Percentiles rank a stretch among this genome's conserved stretches.
These are phyloP conservation scores for Albophoma yamanashiensis DNA, from an alignment of 2,329 filamentous ascomycete genomes.

Conservation along the genomic window DNA sequence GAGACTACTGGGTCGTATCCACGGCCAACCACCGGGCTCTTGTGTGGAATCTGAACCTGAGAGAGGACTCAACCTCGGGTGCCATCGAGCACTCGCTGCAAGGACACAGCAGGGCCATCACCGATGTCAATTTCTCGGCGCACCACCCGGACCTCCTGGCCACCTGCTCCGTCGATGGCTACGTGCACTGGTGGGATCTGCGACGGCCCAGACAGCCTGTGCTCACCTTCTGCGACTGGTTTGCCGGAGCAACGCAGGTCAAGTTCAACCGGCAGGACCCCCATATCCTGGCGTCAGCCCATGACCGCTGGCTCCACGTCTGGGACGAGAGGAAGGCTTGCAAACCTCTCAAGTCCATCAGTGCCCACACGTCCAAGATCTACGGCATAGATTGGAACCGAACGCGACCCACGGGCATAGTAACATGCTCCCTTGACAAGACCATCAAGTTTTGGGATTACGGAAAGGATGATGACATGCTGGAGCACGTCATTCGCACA, in stretches of 20 bases:
- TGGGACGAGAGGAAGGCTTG: conserved; percentile 82
- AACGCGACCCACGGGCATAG: conserved; percentile 57
- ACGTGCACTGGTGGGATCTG: conserved; percentile 87
- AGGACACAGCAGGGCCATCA: conserved; percentile 76
- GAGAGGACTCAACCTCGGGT: conserved; percentile 58
- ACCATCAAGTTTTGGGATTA: conserved; percentile 95
- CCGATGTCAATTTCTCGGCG: conserved; percentile 92
- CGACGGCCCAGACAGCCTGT: conserved; percentile 62
- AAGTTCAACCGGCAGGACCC: conserved; percentile 86
- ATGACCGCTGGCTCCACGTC: conserved; percentile 77
- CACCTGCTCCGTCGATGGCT: conserved; percentile 87
- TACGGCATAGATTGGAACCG: conserved; percentile 95
- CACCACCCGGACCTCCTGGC: conserved; percentile 83
- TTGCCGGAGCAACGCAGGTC: conserved; percentile 85
- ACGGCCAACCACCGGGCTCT: conserved; percentile 91
- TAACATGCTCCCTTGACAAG: conserved; percentile 84
- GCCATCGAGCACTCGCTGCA: conserved; percentile 81
- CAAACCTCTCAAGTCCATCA: conserved; percentile 70
- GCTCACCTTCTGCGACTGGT: conserved; percentile 83
- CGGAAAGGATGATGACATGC: conserved; percentile 42
- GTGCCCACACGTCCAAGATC: conserved; percentile 84
- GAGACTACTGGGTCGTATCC: conserved; percentile 88
- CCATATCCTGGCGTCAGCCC: conserved; percentile 82
- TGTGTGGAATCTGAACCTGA: conserved; percentile 82
- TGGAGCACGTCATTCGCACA: conserved; percentile 69